Percentiles rank a stretch among this genome's conserved stretches.
Conservation (phyloP, 768 basidiomycete genomes). For the Favolaschia claudopus region DNA sequence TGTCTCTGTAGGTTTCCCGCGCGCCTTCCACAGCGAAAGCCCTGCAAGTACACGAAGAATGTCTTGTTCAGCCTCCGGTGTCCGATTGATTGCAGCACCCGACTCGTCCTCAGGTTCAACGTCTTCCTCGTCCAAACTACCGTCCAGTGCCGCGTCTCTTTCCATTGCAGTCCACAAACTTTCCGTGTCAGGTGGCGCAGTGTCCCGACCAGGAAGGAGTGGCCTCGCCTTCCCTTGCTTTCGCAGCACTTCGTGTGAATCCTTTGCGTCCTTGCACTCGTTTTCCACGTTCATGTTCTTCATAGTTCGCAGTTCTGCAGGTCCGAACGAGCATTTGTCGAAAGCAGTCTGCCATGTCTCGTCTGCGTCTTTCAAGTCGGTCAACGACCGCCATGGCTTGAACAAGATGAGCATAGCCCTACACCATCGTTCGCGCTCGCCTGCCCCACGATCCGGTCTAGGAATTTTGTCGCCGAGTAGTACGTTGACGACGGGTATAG, state of each 20-base stretch:
- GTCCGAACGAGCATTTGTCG: background rate
- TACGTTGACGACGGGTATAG: background rate
- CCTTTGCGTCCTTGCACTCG: conserved; percentile 7
- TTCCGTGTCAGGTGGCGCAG: background rate
- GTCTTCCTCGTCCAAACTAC: background rate
- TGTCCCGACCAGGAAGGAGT: background rate
- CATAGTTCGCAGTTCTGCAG: background rate
- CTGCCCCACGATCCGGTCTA: background rate
- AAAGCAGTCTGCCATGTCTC: background rate
- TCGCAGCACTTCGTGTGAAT: background rate
- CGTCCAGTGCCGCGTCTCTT: background rate
- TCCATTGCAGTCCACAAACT: background rate
- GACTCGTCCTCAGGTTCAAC: background rate
- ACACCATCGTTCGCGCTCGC: background rate
- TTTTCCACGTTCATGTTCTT: background rate
- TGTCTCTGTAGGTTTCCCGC: no score
- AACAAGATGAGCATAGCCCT: conserved; percentile 4
- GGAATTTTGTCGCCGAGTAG: background rate
- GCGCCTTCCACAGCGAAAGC: no score
- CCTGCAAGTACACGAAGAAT: no score
- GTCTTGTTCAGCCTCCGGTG: no score
- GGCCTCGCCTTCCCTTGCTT: background rate
- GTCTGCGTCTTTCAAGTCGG: background rate
- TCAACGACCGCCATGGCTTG: background rate
- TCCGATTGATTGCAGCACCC: no score